Base-by-base conservation (phyloP, 139 green algal species). In the Chlorella sp. region DNA sequence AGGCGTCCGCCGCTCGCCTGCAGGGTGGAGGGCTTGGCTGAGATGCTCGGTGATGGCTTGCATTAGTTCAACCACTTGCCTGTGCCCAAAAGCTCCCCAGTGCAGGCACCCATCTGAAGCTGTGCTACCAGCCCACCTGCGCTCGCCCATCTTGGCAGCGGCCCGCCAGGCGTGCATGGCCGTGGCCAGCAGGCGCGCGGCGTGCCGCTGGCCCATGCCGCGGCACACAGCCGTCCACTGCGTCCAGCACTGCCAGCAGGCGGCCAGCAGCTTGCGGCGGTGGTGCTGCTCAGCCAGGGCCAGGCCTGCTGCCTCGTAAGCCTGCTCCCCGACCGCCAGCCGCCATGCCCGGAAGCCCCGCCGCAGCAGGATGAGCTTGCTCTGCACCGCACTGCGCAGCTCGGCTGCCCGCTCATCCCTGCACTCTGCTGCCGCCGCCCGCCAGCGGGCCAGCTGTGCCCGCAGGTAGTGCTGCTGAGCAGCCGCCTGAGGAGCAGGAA, bases 111-210 rank as follows among this genome's bases (percentile, higher is more conserved):
- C 30, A 51, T 56, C 34, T 11, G 6, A 20, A 8, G 6, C n/a
- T 14, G 16, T 32, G 2, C 0, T 9, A 28, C 32, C 70, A 17
- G 0, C 64, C 48, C 65, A 77, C 80, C 68, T 30, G 48, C 69
- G 78, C 36, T 85, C 80, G 13, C 48, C 80, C 48, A 28, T 54
- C 30, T 60, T 54, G 67, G 51, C 80, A n/a, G 48, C 80, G 24
- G 7, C 9, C 28, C 80, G 46, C 80, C 80, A 85, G 36, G 34
- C 48, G 9, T 17, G 2, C 8, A 85, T 22, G 2, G 30, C 68
- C 2, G 80, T 28, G 7, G 34, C 38, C 26, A 79, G 67, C 48
- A 54, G 36, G 7, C 67, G 34, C 0, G 24, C 38, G 1, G 36
- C 48, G 9, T 44, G 46, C 24, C 68, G 80, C 46, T 78, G 48